phyloP scores from a whole-genome alignment of 805 yeast genomes.

The Wickerhamomyces bovis region DNA sequence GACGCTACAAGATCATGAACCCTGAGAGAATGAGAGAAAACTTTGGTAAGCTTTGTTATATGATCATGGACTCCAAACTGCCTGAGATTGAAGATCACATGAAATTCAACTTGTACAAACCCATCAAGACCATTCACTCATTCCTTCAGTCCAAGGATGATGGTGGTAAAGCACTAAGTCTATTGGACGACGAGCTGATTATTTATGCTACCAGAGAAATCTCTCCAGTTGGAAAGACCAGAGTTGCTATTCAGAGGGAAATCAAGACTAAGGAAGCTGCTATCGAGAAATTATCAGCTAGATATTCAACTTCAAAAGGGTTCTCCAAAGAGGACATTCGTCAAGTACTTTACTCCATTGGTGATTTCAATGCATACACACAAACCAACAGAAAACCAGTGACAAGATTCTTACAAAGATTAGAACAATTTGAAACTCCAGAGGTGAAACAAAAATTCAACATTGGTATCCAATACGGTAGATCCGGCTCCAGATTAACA shows the following conservation, averaged over 20 bases:
- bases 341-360: slow-evolving; percentile 68
- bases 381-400: slow-evolving; percentile 67
- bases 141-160: slow-evolving; percentile 38
- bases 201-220: slow-evolving; percentile 66
- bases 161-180: slow-evolving; percentile 28
- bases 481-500: slow-evolving; percentile 63
- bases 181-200: slow-evolving; percentile 54
- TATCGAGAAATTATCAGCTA: slow-evolving; percentile 50
- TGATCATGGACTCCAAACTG: slow-evolving; percentile 78
- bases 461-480: slow-evolving; percentile 61
- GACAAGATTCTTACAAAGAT: slow-evolving; percentile 49
- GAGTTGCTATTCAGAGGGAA: slow-evolving; percentile 48
- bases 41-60: slow-evolving; percentile 74
- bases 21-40: slow-evolving; percentile 77
- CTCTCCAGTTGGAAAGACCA: slow-evolving; percentile 48
- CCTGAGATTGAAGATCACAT: slow-evolving; percentile 64
- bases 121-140: slow-evolving; percentile 55
- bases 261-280: slow-evolving; percentile 66
- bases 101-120: slow-evolving; percentile 73
- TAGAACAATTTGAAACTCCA: slow-evolving; percentile 41
- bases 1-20: slow-evolving; percentile 78
- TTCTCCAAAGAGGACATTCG: slow-evolving; percentile 57
- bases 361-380: slow-evolving; percentile 71
- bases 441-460: slow-evolving; percentile 36
- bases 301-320: slow-evolving; percentile 37